phyloP scores from a whole-genome alignment of 345 rosid genomes.

The Camelina neglecta region DNA sequence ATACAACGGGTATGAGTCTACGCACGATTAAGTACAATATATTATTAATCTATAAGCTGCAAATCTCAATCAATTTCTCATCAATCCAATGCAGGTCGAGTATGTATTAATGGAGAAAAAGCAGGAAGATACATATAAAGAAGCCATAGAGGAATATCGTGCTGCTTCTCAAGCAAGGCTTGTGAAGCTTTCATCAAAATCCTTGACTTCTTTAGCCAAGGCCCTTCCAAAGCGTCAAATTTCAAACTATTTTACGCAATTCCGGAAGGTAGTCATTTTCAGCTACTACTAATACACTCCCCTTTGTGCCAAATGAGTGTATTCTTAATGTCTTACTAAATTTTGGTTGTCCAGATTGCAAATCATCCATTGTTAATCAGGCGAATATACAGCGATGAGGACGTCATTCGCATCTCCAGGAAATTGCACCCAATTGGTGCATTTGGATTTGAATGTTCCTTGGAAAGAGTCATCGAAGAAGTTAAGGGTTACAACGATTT shows the following conservation, averaged over 20 bases:
- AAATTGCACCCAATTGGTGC: conserved; percentile 84
- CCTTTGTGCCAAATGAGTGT: background rate
- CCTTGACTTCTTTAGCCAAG: conserved; percentile 52
- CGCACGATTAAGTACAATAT: background rate
- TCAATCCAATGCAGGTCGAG: conserved; percentile 64
- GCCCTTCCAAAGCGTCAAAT: conserved; percentile 85
- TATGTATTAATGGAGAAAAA: conserved; percentile 78
- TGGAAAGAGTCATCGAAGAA: conserved; percentile 85
- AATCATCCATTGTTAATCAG: conserved; percentile 96
- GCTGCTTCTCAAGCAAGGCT: conserved; percentile 73
- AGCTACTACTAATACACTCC: background rate
- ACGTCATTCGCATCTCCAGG: conserved; percentile 72
- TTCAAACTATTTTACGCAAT: conserved; percentile 91
- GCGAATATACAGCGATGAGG: conserved; percentile 78
- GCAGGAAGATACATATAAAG: conserved; percentile 81
- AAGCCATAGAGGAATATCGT: conserved; percentile 93
- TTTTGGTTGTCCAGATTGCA: conserved; percentile 67
- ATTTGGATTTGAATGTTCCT: conserved; percentile 85
- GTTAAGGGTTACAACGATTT: conserved; percentile 83
- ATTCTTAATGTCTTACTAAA: background rate
- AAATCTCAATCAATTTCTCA: conserved; percentile 12
- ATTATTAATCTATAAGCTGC: conserved; percentile 8
- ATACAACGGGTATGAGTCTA: conserved; percentile 68
- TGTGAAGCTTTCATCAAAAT: conserved; percentile 57
- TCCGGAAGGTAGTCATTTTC: conserved; percentile 72